Percentiles rank a stretch among this genome's conserved stretches.
Evolutionary conservation across 371 early-diverging fungal genomes (phyloP).

Genomic region (Rhizopus delemar): DNA sequence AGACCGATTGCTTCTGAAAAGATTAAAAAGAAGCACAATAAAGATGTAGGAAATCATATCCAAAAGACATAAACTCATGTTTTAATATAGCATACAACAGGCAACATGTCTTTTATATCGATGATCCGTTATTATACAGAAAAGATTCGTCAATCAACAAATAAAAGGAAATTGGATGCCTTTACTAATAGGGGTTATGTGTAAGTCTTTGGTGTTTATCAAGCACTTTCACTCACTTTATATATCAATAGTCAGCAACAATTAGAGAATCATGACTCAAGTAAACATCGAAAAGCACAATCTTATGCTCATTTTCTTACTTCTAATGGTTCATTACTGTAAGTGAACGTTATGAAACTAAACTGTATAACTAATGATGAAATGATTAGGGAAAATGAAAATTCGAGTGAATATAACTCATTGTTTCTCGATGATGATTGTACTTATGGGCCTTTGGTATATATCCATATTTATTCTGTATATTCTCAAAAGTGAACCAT

Average conservation of each 20-base stretch:
- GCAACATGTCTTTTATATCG: slow-evolving; percentile 37
- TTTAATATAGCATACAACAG: slow-evolving; percentile 27
- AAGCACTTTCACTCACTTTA: background rate
- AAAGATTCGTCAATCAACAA: slow-evolving; percentile 44
- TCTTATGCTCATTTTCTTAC: slow-evolving; percentile 52
- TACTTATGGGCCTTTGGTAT: slow-evolving; percentile 36
- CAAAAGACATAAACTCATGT: background rate
- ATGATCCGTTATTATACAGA: slow-evolving; percentile 54
- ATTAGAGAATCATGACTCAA: slow-evolving; percentile 35
- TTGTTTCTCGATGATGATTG: slow-evolving; percentile 64
- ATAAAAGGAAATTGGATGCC: slow-evolving; percentile 26
- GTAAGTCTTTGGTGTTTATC: slow-evolving; percentile 22
- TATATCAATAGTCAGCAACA: slow-evolving; percentile 41
- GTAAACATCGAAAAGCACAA: slow-evolving; percentile 37
- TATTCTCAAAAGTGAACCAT: background rate
- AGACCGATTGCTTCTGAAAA: slow-evolving; percentile 57
- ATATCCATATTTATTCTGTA: background rate
- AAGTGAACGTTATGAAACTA: slow-evolving; percentile 10
- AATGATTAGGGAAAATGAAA: slow-evolving; percentile 6
- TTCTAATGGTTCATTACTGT: slow-evolving; percentile 42
- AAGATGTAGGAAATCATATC: slow-evolving; percentile 23
- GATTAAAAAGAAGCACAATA: slow-evolving; percentile 49
- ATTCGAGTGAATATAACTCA: slow-evolving; percentile 48
- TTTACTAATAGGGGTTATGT: slow-evolving; percentile 44
- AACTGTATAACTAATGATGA: slow-evolving; percentile 15